Evolutionary conservation across 352 stramenopile species (phyloP), one percentile per base, ranked within the genome.

Genomic region (Phytophthora rubi): DNA sequence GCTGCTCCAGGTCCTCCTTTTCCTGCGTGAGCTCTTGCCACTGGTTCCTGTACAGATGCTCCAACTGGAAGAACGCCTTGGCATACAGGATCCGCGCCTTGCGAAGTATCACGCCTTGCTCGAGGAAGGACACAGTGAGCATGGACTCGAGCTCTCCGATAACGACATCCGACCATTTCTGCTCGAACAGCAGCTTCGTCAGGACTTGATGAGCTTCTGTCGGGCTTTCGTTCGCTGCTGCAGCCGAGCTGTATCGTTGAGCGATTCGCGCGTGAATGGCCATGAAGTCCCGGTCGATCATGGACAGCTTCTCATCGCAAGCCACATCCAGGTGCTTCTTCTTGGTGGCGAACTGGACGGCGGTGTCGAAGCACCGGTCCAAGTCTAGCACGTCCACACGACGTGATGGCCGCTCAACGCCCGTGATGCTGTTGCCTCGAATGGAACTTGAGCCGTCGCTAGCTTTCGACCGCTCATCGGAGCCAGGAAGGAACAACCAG

Each of bases 141-240:
- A 98, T 96, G 3, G 80, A 81, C 54, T 95, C 86, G 0, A 98
- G 79, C 59, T 97, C 91, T 4, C 89, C 90, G 0, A 97, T 69
- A 16, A 95, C 72, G 3, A 97, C 67, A 59, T 98, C 91, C 8
- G 92, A 81, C 90, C 92, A 97, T 56, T 98, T 98, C 57, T 98
- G 90, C 55, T 93, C 86, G 37, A 96, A 98, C 7, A 97, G 63
- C 15, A 93, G 80, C 28, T 76, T 83, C 2, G 82, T 80, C 3
- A 98, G 77, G 0, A 60, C 37, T 15, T 79, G 80, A 30, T 80
- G 80, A 9, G 67, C 54, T 3, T 60, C 64, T 0, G 55, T 45
- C 3, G 44, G 26, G 0, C 39, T 59, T n/a, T 77, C 59, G 6
- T 32, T 54, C 0, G 18, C 35, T n/a, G 33, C 30, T 3, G 53